These are phyloP conservation scores for Mycena vulgaris DNA, from an alignment of 768 basidiomycete genomes.

Conservation along the genomic window DNA sequence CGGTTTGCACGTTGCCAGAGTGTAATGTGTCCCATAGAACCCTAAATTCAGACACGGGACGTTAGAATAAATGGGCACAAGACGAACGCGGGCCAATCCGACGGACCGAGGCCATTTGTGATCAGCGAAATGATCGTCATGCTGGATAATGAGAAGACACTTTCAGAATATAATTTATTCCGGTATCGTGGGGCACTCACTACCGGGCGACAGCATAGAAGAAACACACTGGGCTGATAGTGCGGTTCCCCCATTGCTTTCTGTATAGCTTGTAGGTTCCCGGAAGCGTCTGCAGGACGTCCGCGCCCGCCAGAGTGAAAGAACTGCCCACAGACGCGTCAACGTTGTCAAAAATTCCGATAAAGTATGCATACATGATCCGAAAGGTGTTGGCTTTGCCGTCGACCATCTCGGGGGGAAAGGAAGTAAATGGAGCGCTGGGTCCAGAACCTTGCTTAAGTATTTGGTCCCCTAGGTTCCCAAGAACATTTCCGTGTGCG, in stretches of 20 bases:
- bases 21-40: constrained; percentile 24
- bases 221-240: constrained; percentile 29
- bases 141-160: not conserved
- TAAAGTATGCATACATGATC: constrained; percentile 11
- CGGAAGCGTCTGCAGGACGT: constrained; percentile 34
- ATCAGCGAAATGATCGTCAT: not conserved
- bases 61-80: not conserved
- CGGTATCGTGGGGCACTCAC: no score
- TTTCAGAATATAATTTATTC: not conserved
- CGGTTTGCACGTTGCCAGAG: constrained; percentile 24
- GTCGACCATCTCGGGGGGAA: not conserved
- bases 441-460: no score
- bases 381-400: constrained; percentile 24
- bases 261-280: constrained; percentile 24
- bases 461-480: no score
- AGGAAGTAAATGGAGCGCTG: no score
- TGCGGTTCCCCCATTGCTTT: constrained; percentile 25
- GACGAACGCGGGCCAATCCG: not conserved
- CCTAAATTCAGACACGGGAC: constrained; percentile 12
- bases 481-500: no score
- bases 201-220: constrained; percentile 35
- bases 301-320: constrained; percentile 29
- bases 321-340: constrained; percentile 17
- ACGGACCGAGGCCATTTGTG: constrained; percentile 23
- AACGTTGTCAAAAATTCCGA: not conserved